Conservation (phyloP, 306 rosid genomes). For the Myrica gale region DNA sequence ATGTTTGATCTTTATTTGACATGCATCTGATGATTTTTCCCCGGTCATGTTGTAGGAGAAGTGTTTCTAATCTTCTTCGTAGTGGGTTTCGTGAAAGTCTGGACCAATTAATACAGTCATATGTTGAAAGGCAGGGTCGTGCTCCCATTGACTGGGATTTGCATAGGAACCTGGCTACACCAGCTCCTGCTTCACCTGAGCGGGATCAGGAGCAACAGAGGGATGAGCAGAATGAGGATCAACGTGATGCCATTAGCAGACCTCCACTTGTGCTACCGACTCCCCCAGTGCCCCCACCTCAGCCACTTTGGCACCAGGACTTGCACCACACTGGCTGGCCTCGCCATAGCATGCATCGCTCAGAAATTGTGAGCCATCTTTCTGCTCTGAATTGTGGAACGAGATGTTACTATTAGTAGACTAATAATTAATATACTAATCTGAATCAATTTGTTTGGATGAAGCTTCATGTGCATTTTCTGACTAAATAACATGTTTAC, state of each 20-base stretch:
- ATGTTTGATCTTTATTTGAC: constrained; percentile 21
- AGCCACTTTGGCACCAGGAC: constrained; percentile 96
- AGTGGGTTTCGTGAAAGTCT: constrained; percentile 99
- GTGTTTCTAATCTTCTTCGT: constrained; percentile 98
- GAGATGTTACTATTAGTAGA: not conserved
- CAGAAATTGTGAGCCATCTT: constrained; percentile 76
- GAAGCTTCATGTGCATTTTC: not conserved
- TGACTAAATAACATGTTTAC: not conserved
- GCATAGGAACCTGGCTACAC: constrained; percentile 77
- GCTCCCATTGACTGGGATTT: constrained; percentile 99
- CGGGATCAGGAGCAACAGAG: constrained; percentile 68
- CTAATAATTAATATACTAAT: no score
- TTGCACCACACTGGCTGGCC: constrained; percentile 93
- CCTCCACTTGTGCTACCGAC: constrained; percentile 79
- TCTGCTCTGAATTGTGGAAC: constrained; percentile 23
- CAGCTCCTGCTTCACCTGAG: constrained; percentile 67
- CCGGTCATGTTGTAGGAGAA: constrained; percentile 65
- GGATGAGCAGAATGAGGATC: constrained; percentile 73
- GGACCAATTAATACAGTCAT: constrained; percentile 94
- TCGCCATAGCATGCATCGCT: constrained; percentile 94
- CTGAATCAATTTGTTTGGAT: not conserved
- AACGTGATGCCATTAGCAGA: constrained; percentile 67
- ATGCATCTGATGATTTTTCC: constrained; percentile 28
- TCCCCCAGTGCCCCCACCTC: constrained; percentile 98
- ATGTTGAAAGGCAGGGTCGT: constrained; percentile 92